phyloP scores from a whole-genome alignment of 352 stramenopile genomes.

The Aphanomyces invadans region DNA sequence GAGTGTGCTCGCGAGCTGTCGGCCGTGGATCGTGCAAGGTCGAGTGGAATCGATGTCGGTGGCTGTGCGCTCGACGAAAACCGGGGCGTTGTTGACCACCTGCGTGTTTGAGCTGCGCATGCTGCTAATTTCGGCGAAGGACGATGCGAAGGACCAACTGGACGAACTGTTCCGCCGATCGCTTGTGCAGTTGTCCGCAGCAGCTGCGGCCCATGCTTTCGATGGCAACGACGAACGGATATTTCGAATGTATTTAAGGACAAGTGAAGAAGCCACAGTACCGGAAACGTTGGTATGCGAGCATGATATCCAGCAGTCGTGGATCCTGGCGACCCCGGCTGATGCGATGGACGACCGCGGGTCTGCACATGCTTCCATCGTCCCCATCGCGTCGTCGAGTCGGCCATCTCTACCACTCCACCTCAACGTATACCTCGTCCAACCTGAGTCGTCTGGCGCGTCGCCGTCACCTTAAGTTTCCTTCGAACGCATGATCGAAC shows the following conservation, averaged over 20 bases:
- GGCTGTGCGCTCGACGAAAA: conserved; percentile 40
- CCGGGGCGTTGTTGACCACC: conserved; percentile 38
- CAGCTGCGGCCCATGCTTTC: conserved; percentile 23
- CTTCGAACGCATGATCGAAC: neutral
- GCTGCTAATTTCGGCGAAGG: conserved; percentile 22
- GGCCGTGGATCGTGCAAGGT: conserved; percentile 43
- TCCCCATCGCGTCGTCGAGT: conserved; percentile 13
- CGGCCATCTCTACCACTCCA: conserved; percentile 1
- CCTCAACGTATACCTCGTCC: conserved; percentile 21
- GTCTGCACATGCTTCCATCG: neutral
- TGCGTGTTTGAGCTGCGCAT: conserved; percentile 42
- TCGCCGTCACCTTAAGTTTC: neutral
- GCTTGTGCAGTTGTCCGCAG: conserved; percentile 49
- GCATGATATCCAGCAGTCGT: conserved; percentile 43
- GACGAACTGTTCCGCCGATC: conserved; percentile 54
- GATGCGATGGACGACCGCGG: neutral
- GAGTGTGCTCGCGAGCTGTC: conserved; percentile 58
- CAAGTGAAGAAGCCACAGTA: conserved; percentile 38
- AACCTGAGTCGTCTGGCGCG: neutral
- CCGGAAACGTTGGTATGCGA: conserved; percentile 37
- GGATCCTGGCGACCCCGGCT: conserved; percentile 46
- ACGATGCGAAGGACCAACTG: conserved; percentile 40
- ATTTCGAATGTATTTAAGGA: conserved; percentile 67
- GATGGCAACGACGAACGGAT: conserved; percentile 28
- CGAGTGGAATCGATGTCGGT: conserved; percentile 65